Base-by-base conservation (phyloP, 2,329 filamentous ascomycete genomes). In the Nemania sp. region DNA sequence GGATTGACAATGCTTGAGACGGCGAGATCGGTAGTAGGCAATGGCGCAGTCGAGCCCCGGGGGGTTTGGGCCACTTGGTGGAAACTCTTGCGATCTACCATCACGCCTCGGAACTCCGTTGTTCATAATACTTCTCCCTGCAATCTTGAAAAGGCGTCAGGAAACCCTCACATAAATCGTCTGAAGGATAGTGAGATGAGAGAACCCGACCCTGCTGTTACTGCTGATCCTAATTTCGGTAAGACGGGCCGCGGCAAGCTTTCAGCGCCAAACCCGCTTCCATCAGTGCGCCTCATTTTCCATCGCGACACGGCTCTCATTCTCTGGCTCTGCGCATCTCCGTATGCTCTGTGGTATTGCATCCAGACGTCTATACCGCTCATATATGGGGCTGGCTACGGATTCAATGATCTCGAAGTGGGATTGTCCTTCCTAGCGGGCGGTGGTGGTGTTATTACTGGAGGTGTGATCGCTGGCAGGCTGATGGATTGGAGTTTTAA, bases 401-500 rank as follows among this genome's bases (percentile, higher is more conserved):
- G 41, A 3, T 56, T 52, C 40, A 71, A 72, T 60, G 71, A 77
- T 46, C 70, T 81, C 9, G 70, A 81, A 55, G 72, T 79, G 34
- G 72, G 72, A 2, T 62, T 75, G 6, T 65, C 55, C 7, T 78
- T 70, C 56, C 64, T 70, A 15, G 68, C 74, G 0, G 70, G 74
- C 33, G 74, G 72, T 11, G 49, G 66, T 5, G 75, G 75, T 5
- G 65, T 68, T 34, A 60, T 74, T 28, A 43, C 68, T 17, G 54
- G 60, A 17, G 52, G 55, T 6, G 42, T 74, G 20, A 65, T 73
- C 14, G 71, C 68, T 28, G 77, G 80, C 7, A 69, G 70, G 11
- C 49, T 82, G 1, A 72, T 84, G 11, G 81, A 86, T 63, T 76
- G 74, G 68, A 83, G 81, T 60, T 86, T 80, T 62, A 70, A 73